Percentiles rank a stretch among this genome's conserved stretches.
Evolutionary conservation across 441 rosid genomes (phyloP).

Genomic region (Mallotus repandus): DNA sequence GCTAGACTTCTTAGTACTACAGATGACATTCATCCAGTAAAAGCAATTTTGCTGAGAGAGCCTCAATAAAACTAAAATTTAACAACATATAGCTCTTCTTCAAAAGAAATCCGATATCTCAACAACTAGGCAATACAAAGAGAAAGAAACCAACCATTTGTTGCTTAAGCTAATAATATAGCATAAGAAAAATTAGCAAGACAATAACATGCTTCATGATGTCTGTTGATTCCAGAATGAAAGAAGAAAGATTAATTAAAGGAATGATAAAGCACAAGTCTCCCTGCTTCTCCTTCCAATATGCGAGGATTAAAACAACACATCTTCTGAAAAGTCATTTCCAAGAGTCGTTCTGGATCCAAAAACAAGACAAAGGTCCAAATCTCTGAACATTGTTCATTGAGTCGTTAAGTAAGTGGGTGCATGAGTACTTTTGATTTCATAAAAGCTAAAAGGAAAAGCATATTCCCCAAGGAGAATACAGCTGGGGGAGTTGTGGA

Average conservation of each 20-base stretch:
- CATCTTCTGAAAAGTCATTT: not conserved
- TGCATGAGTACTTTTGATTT: not conserved
- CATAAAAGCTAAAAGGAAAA: not conserved
- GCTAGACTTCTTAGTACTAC: not conserved
- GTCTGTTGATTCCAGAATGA: not conserved
- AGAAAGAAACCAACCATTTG: not conserved
- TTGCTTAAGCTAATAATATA: not conserved
- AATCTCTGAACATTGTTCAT: too few species aligned
- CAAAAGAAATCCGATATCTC: not conserved
- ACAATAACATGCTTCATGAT: not conserved
- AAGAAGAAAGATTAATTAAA: not conserved
- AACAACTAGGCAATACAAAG: not conserved
- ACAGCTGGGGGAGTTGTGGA: not conserved
- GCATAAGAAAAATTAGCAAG: too few species aligned
- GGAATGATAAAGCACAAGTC: not conserved
- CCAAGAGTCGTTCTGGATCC: not conserved
- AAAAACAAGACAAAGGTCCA: not conserved
- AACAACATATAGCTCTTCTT: not conserved
- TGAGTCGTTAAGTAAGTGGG: not conserved
- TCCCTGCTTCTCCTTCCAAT: not conserved
- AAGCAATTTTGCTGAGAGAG: not conserved
- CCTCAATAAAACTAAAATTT: slow-evolving; percentile 1
- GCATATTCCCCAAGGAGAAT: not conserved
- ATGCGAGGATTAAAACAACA: not conserved
- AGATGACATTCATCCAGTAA: not conserved